Base-by-base conservation (phyloP, 176 grass and related monocot genomes). In the sorghum (Sorghum bicolor) region DNA sequence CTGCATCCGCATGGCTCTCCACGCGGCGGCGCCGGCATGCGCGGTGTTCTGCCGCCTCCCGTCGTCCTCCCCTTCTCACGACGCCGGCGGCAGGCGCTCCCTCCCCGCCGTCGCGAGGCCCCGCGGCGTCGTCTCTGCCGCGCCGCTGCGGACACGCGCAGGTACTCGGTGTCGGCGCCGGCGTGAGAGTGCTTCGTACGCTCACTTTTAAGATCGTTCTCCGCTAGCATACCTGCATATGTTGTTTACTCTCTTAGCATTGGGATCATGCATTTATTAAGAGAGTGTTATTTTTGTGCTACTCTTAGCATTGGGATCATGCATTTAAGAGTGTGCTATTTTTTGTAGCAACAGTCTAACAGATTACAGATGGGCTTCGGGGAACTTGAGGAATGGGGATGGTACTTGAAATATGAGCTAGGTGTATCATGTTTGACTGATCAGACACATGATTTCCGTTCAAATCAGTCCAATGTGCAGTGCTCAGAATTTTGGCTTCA, bases 1-100 rank as follows among this genome's bases (percentile, higher is more conserved):
- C 53, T 53, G 10, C 52, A 44, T 41, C 72, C 43, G 58, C 74
- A 90, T 90, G 88, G 79, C 74, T 82, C 84, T 86, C 73, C 88
- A 81, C 43, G 65, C 55, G 5, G 66, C 83, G 44, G 1, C 43
- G 66, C 44, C 53, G 66, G 79, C 43, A 57, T 79, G 67, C 55
- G 28, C 88, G 8, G 79, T 45, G 53, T 57, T 64, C 25, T 29
- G 58, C 64, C 11, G 40, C 29, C 67, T 72, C 74, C 58, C 79
- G 28, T 67, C 61, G 62, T 43, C 72, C 15, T 50, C 43, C 16
- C 11, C 43, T n/a, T 83, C 83, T 30, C 65, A 38, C 74, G 55
- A 38, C 74, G 55, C 64, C n/a, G 37, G 44, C n/a, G 4, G 55
- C 34, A 32, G 28, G 26, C 15, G 43, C 78, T 25, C 26, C 72